Percentiles rank a stretch among this genome's conserved stretches.
These are phyloP conservation scores for Skeletonema grethae DNA, from an alignment of 108 stramenopile genomes.

Conservation along the genomic window DNA sequence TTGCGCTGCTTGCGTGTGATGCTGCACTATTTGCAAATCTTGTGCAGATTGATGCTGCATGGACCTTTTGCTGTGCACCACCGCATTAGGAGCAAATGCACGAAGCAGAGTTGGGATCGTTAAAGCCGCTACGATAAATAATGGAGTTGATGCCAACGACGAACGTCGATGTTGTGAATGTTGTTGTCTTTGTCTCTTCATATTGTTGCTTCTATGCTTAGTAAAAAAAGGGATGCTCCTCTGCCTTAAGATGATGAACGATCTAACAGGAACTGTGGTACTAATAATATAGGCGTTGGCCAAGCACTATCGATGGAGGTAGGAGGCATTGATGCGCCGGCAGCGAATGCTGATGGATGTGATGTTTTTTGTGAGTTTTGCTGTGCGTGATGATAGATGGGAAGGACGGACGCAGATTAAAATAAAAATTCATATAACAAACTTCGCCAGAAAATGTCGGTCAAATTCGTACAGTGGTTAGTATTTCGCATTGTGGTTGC, in stretches of 20 bases:
- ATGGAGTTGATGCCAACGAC: background rate
- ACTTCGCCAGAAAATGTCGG: background rate
- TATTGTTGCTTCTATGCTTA: background rate
- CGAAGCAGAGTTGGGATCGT: constrained; percentile 2
- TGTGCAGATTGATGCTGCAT: constrained; percentile 1
- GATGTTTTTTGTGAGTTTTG: too few species aligned
- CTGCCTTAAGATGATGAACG: too few species aligned
- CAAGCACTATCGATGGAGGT: background rate
- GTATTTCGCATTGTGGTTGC: constrained; percentile 56
- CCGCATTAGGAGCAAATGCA: constrained; percentile 5
- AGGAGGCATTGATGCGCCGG: background rate
- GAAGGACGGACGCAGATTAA: too few species aligned
- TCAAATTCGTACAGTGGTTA: constrained; percentile 60
- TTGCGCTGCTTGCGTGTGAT: background rate
- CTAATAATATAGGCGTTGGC: background rate
- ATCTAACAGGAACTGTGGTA: background rate
- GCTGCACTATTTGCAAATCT: background rate
- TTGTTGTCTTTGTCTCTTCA: constrained; percentile 1
- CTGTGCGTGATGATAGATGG: too few species aligned
- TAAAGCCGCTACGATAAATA: background rate
- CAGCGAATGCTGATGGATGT: too few species aligned
- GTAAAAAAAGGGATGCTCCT: too few species aligned
- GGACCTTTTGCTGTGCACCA: background rate
- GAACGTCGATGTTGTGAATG: background rate
- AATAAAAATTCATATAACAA: background rate